Percentiles rank a stretch among this genome's conserved stretches.
Conservation (phyloP, 2,329 filamentous ascomycete species). For the Emergomyces pasteurianus region DNA sequence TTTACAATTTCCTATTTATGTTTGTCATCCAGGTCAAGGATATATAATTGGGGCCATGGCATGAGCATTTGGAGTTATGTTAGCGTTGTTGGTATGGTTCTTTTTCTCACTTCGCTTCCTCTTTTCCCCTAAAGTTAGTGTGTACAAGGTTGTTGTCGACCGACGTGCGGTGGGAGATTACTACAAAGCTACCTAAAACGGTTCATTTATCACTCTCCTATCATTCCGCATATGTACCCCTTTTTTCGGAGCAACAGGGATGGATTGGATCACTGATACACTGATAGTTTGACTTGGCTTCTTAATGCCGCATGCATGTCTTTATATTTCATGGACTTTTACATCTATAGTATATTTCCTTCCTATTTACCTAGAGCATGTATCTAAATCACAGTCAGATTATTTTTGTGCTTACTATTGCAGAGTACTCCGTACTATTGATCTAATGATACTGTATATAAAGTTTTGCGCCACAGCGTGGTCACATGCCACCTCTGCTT, state of each 20-base stretch:
- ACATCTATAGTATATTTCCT: background rate
- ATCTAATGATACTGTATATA: too few relatives aligned
- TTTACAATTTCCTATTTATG: background rate
- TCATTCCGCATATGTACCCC: background rate
- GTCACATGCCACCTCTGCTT: background rate
- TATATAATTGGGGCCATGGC: background rate
- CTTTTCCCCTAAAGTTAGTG: background rate
- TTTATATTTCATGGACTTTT: background rate
- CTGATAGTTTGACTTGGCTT: background rate
- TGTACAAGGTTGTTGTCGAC: too few relatives aligned
- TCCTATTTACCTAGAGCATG: background rate
- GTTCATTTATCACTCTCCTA: background rate
- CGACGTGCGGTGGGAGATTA: too few relatives aligned
- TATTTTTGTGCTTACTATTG: too few relatives aligned
- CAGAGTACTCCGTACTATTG: too few relatives aligned
- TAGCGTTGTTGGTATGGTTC: background rate
- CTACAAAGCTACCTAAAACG: background rate
- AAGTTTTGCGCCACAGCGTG: too few relatives aligned
- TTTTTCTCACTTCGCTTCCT: background rate
- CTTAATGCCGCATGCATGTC: background rate
- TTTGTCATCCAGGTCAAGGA: conserved; percentile 1
- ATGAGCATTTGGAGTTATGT: conserved; percentile 3
- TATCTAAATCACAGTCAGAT: too few relatives aligned
- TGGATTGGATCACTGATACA: too few relatives aligned
- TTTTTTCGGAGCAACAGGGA: background rate